Evolutionary conservation across 2,329 filamentous ascomycete species (phyloP), one percentile per base, ranked within the genome.

Genomic region (Graphiopsis chlorocephala): DNA sequence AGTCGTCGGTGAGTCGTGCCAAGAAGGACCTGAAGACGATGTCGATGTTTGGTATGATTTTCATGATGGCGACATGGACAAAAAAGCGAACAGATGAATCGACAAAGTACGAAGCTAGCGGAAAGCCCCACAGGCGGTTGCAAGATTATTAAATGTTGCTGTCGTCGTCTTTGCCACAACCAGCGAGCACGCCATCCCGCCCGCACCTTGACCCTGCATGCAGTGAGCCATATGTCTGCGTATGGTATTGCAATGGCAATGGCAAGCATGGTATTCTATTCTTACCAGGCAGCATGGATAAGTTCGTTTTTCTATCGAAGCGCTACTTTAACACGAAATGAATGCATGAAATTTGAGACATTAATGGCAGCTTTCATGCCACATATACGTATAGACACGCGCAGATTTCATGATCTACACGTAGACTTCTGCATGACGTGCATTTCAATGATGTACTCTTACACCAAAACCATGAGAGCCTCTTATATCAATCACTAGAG

Each of bases 111-210:
- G 42, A 23, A 28, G 45, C 58, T 61, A 61, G 20, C 45, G 58
- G 45, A 35, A 17, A 26, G 60, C 42, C 60, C 50, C 60, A 62
- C 48, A 55, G 60, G 29, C 60, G 11, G 29, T 53, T 61, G 25
- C 47, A 23, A 53, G 47, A 38, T 42, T 28, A 48, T 26, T 53
- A 20, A 62, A 60, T 60, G 58, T 50, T 52, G 58, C 58, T 48
- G 33, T 62, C 57, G 53, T 31, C 50, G 38, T n/a, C 26, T 53
- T 53, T 53, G 50, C 50, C 26, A 53, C 26, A 29, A 12, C 2
- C 14, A 31, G 26, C 59, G 33, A 62, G 33, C 60, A 62, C 60
- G 60, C 60, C 29, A 62, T 62, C 26, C 15, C 50, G 50, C 50
- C 26, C 50, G 50, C 26, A 20, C 50, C 26, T 35, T 5, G 29